Base-by-base conservation (phyloP, 768 basidiomycete genomes). In the Lactarius evosmus region DNA sequence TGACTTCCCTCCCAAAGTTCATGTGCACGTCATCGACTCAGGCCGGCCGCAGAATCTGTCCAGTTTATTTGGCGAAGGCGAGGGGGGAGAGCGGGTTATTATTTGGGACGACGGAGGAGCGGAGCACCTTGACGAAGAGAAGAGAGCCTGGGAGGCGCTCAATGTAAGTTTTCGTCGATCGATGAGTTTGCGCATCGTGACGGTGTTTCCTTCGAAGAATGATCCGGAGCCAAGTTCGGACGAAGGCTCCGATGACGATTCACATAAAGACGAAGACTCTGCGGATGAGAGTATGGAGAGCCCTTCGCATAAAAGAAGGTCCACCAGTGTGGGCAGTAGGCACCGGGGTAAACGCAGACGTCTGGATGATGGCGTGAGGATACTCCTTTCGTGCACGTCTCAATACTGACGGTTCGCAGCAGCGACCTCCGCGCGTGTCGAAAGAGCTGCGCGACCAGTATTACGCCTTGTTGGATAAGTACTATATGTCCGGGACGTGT, bases 81-180 rank as follows among this genome's bases (percentile, higher is more conserved):
- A 84, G 68, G 83, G 83, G 57, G 83, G 82, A 14, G 85, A 89
- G 66, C 79, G 88, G 57, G 85, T 98, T 22, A 78, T 96, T 33
- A 81, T 98, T 0, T 99, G 97, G 97, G 93, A 95, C 67, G 95
- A 96, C 70, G 93, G 93, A 4, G 86, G 84, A 19, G 88, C 86
- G 2, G 86, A 87, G 61, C 80, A 80, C 61, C 78, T 96, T 69
- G 77, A 78, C 40, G 83, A 89, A 50, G 87, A 93, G 70, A 81
- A 82, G 70, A 86, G 85, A 70, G 89, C 94, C 44, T 98, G 89
- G 85, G 90, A 95, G 75, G 84, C 87, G 14, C 74, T 94, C 6
- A 84, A 87, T 76, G 95, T 95, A 70, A 68, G 83, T 74, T 7
- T 38, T 17, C 1, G 36, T 11, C 32, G 29, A 7, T 16, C 14